Evolutionary conservation across 1,139 yeast species (phyloP), one percentile per base, ranked within the genome.

Genomic region (Hansenula sp.): DNA sequence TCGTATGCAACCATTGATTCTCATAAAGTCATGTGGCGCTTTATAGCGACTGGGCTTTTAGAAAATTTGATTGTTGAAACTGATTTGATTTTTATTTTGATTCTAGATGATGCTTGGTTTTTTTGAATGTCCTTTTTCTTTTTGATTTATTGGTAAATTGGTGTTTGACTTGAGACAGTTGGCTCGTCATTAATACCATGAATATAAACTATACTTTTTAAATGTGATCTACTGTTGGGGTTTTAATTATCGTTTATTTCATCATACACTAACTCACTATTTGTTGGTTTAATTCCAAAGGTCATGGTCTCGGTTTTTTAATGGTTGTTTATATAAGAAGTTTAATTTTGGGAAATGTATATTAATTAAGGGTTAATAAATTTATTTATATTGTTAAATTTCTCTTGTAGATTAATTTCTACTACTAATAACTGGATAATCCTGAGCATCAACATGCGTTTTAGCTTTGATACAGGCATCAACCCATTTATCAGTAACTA

Each of bases 401-500:
- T 26, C 6, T 11, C n/a, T 18, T 11, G 29, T 25, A 25, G 32
- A 9, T 20, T 14, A 22, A 11, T 33, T 8, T 29, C 36, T 38
- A 9, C 31, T 16, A 18, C 22, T 30, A 5, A 39, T 25, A n/a
- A 51, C 56, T 6, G 50, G 55, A 38, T 51, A 62, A 32, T 56
- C 57, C 38, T 66, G 71, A 4, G 78, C 73, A 45, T 78, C 81
- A 4, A 71, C 77, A 29, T 75, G 55, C 5, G 52, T 55, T 5
- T 64, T 61, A 34, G 61, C 59, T 12, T 55, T 51, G 13, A 79
- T 68, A 31, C 77, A 67, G 6, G 57, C 62, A 18, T 57, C 57
- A 1, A 81, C 51, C 66, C 79, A 80, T 1, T 51, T 38, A 27
- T 61, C 62, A 13, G 48, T 56, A 0, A 80, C 83, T 8, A 79